Evolutionary conservation across 2,329 filamentous ascomycete species (phyloP), one percentile per base, ranked within the genome.

Genomic region (Fusarium guadeloupense): DNA sequence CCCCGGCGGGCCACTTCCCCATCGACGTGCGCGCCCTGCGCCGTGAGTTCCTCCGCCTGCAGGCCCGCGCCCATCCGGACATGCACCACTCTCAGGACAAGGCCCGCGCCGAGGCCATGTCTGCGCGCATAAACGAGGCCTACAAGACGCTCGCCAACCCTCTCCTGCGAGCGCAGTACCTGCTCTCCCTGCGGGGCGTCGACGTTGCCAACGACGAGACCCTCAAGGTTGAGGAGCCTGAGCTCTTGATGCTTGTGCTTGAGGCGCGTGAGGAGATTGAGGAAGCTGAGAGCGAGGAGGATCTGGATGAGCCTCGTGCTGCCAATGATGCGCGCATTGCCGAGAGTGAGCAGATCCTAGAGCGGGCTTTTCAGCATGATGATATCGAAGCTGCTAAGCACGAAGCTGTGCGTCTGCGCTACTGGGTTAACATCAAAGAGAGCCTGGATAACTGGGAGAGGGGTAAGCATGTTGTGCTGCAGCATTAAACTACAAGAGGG

Each of bases 351-450:
- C 76, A 75, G 43, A 74, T 76, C 2, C 70, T 98, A 20, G 90
- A 84, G 40, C 69, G 74, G 49, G 85, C 87, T 1, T 94, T 98
- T 72, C 81, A 78, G 59, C 69, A 74, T 9, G 90, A 89, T 42
- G 85, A 94, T 71, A 72, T 91, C 33, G 82, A 87, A 34, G 76
- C 60, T 9, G 94, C 93, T 14, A 87, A 84, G 76, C 76, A 73
- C 58, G 92, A 96, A 82, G 88, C 89, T 39, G 87, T 97, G 2
- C 82, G 85, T 74, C 76, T 97, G 78, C 82, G 92, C 74, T 98
- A 97, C 79, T 97, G 94, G 94, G 84, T 90, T 51, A 97, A 93
- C 76, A 89, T 98, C 59, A 84, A 87, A 60, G 90, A 96, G 75
- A 90, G 88, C 40, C 79, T 97, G 70, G 81, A 89, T 72, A 85